Evolutionary conservation across 2,329 filamentous ascomycete species (phyloP).

Genomic region (Neopestalotiopsis sp.): DNA sequence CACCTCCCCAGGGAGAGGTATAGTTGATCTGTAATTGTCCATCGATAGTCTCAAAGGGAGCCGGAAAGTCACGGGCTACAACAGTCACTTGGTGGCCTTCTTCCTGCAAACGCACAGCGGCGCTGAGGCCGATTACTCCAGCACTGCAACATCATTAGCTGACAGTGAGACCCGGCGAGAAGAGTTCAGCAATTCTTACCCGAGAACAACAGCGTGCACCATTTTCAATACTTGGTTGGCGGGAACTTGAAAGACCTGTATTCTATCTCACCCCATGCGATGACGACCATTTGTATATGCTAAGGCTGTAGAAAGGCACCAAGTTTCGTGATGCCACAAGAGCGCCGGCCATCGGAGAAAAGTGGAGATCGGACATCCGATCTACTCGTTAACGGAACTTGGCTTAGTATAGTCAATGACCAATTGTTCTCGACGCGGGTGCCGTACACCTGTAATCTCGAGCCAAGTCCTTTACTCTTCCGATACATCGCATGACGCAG

Average conservation of each 20-base stretch:
- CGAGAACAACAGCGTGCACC: conserved; percentile 33
- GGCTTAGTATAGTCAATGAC: background rate
- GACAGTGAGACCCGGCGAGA: background rate
- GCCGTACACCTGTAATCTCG: background rate
- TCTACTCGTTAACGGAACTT: background rate
- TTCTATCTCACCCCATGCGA: background rate
- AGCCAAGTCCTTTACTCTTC: background rate
- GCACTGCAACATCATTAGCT: conserved; percentile 43
- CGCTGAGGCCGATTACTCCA: conserved; percentile 58
- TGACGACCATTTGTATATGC: background rate
- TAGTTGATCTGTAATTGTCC: conserved; percentile 51
- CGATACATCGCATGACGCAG: background rate
- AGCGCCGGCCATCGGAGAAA: background rate
- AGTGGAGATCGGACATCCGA: background rate
- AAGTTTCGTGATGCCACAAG: background rate
- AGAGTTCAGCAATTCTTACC: conserved; percentile 25
- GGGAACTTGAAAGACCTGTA: background rate
- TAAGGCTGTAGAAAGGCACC: background rate
- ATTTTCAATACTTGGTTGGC: conserved; percentile 21
- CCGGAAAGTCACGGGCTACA: conserved; percentile 52
- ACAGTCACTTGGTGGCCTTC: conserved; percentile 47
- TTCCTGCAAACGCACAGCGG: conserved; percentile 51
- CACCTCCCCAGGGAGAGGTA: conserved; percentile 63
- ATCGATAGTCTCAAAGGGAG: conserved; percentile 51
- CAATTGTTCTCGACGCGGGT: background rate